These are phyloP conservation scores for Tardiomyces digboiensis DNA, from an alignment of 1,139 yeast species.

Conservation along the genomic window DNA sequence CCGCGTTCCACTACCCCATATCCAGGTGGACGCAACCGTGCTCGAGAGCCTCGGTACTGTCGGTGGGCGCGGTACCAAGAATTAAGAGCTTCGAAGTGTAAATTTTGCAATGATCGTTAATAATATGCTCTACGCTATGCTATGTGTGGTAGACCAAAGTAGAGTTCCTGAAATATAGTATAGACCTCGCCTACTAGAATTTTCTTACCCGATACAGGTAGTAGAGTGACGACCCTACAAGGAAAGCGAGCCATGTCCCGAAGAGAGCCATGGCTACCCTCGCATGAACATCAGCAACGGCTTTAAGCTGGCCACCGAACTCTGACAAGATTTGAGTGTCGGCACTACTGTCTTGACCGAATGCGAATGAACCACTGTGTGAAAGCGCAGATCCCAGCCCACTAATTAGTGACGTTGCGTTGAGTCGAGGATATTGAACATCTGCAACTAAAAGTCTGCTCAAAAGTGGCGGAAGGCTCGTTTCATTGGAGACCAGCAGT, in stretches of 20 bases:
- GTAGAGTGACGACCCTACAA: not conserved
- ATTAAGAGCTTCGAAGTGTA: too few relatives aligned
- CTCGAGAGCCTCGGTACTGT: slow-evolving; percentile 60
- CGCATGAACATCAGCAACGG: not conserved
- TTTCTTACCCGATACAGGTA: too few relatives aligned
- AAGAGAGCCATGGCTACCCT: not conserved
- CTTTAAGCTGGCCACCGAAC: not conserved
- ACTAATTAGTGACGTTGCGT: not conserved
- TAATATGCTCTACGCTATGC: too few relatives aligned
- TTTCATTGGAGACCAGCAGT: too few relatives aligned
- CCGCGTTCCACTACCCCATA: slow-evolving; percentile 42
- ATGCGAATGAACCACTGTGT: too few relatives aligned
- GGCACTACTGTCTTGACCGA: not conserved
- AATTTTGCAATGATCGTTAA: too few relatives aligned
- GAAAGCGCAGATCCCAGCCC: too few relatives aligned
- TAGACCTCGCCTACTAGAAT: too few relatives aligned
- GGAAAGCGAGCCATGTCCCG: not conserved
- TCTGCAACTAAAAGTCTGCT: not conserved
- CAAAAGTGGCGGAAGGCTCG: not conserved
- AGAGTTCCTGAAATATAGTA: too few relatives aligned
- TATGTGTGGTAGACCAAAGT: too few relatives aligned
- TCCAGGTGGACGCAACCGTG: slow-evolving; percentile 48
- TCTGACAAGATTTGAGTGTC: not conserved
- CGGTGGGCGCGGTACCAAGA: slow-evolving; percentile 55
- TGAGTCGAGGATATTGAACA: not conserved